A percentile compares a stretch with the other conserved stretches of the same genome.
Evolutionary conservation across 495 filamentous ascomycete genomes (phyloP).

Genomic region (Talaromyces ruber): DNA sequence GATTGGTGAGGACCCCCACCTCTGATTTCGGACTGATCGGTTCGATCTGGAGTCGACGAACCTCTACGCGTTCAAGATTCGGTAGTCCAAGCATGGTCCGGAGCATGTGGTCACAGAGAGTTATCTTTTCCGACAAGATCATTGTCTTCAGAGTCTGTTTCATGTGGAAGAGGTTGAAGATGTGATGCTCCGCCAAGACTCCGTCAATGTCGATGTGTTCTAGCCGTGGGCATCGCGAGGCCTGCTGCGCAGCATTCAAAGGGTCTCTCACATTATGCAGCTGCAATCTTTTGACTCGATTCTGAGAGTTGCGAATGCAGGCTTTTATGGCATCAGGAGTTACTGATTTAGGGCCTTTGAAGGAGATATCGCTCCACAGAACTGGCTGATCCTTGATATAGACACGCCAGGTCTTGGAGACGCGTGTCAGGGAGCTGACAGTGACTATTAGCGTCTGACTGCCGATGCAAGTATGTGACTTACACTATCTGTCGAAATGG

Average conservation of each 20-base stretch:
- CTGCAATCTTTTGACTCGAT: constrained; percentile 23
- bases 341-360: constrained; percentile 35
- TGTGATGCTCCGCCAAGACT: constrained; percentile 11
- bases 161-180: constrained; percentile 24
- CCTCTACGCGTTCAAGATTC: constrained; percentile 31
- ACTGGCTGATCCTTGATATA: constrained; percentile 11
- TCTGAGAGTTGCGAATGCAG: constrained; percentile 25
- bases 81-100: constrained; percentile 30
- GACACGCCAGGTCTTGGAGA: constrained; percentile 43
- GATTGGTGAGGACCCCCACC: constrained; percentile 23
- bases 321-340: constrained; percentile 27
- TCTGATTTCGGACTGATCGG: constrained; percentile 11
- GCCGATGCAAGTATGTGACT: constrained; percentile 9
- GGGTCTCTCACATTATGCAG: constrained; percentile 28
- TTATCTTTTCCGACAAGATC: constrained; percentile 25
- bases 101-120: constrained; percentile 21
- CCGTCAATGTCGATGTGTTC: constrained; percentile 26
- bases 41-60: constrained; percentile 19
- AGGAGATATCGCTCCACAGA: constrained; percentile 46
- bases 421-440: constrained; percentile 36
- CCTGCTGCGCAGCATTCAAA: constrained; percentile 14
- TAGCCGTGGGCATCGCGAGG: constrained; percentile 23
- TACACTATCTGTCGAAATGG: constrained; percentile 44
- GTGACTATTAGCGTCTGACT: background rate
- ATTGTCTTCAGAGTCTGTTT: constrained; percentile 32